Evolutionary conservation across 345 rosid species (phyloP), one percentile per base, ranked within the genome.

Genomic region (Psidium guajava): DNA sequence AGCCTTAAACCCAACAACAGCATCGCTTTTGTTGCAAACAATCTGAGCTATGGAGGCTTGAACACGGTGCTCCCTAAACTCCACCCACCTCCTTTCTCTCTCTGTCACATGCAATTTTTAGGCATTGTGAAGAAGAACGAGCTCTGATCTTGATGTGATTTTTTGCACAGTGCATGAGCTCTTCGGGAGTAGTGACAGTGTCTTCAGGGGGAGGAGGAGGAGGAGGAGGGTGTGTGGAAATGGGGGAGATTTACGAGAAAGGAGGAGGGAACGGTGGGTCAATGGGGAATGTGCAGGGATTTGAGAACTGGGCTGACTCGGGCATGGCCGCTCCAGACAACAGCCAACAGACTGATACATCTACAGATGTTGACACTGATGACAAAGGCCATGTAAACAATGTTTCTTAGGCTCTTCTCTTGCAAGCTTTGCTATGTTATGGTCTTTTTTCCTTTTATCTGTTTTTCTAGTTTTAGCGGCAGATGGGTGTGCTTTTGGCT

Each of bases 331-430:
- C 81, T 51, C 84, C 82, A 50, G 85, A 86, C 80, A 92, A 92
- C 87, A 93, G 98, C 94, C 99, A 93, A 87, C 98, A 95, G 86
- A 96, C 99, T 89, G 99, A 95, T 92, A 94, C 98, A 89, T 95
- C 98, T 54, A 95, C 98, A 88, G 99, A 95, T 91, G 88, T 93
- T 83, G 98, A 95, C 89, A 92, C 92, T 84, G 99, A 96, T 89
- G 96, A 96, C 85, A 96, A 88, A 89, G 86, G 90, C 91, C 96
- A 95, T 95, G 99, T 95, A 83, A 20, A 58, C 57, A 47, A 36
- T 51, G 83, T 61, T 55, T 61, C 59, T 55, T 10, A 25, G 36
- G 77, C 25, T 83, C 82, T 54, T 81, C 42, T 53, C 15, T 54
- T 44, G 69, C 58, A 4, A 2, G 0, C 57, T 24, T 80, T 58